These are phyloP conservation scores for Beauveria rudraprayagi DNA, from an alignment of 2,329 filamentous ascomycete genomes.

Conservation along the genomic window DNA sequence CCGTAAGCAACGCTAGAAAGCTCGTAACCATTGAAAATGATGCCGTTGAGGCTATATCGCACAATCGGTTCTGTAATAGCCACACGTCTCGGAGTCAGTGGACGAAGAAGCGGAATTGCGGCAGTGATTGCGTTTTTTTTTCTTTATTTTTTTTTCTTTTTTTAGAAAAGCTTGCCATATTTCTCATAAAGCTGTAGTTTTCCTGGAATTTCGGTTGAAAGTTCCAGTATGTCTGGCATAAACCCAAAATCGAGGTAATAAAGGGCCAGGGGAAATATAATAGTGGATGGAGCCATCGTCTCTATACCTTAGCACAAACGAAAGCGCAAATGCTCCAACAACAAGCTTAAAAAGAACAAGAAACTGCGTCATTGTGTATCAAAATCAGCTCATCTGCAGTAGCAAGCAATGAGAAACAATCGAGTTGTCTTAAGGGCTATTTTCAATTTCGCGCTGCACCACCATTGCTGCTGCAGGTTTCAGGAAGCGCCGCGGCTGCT, in stretches of 20 bases:
- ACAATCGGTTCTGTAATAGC: background rate
- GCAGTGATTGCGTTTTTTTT: too few relatives aligned
- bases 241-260: background rate
- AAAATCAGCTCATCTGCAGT: background rate
- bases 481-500: too few relatives aligned
- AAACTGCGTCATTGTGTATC: background rate
- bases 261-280: background rate
- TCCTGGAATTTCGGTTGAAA: background rate
- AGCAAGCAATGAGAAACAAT: too few relatives aligned
- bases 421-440: too few relatives aligned
- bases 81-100: background rate
- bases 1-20: background rate
- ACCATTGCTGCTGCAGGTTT: too few relatives aligned
- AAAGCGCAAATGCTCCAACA: too few relatives aligned
- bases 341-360: background rate
- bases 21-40: background rate
- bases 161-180: background rate
- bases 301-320: background rate
- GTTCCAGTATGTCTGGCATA: background rate
- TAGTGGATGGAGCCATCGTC: background rate
- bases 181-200: background rate
- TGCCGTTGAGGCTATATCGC: background rate
- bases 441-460: too few relatives aligned
- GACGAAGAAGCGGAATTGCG: background rate
- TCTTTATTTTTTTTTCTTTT: too few relatives aligned